Conservation (phyloP, 805 yeast species). For the Dipodascopsis uninucleata region DNA sequence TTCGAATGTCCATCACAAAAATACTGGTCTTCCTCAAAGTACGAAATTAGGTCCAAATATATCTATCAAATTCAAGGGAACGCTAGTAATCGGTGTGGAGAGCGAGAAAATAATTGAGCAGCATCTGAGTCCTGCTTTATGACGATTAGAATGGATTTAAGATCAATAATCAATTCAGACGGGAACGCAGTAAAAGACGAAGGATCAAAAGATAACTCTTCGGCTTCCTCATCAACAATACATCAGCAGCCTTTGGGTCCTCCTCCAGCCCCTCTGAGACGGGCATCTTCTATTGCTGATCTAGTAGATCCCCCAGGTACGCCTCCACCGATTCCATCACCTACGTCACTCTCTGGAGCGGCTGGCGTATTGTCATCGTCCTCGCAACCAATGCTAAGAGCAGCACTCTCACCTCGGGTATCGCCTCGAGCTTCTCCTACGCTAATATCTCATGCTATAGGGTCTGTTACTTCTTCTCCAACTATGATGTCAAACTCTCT, state of each 20-base stretch:
- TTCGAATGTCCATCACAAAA: too few species aligned
- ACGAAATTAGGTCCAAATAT: too few species aligned
- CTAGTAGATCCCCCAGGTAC: conserved; percentile 14
- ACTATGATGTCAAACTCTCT: neutral
- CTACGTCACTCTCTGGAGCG: conserved; percentile 5
- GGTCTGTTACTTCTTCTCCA: neutral
- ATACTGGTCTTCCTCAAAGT: too few species aligned
- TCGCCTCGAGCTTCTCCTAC: conserved; percentile 4
- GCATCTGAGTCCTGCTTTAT: too few species aligned
- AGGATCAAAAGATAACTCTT: neutral
- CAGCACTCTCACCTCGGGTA: neutral
- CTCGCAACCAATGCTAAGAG: conserved; percentile 5
- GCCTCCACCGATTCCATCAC: conserved; percentile 6
- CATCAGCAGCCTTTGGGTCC: conserved; percentile 5
- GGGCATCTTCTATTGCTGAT: conserved; percentile 18
- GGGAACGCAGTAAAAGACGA: neutral
- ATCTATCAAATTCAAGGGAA: too few species aligned
- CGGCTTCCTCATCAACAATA: neutral
- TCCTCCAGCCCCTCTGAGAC: conserved; percentile 8
- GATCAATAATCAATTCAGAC: neutral
- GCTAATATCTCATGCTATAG: conserved; percentile 2
- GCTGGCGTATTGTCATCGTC: too few species aligned
- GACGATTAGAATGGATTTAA: neutral
- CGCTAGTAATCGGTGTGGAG: too few species aligned
- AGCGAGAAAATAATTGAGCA: too few species aligned